Evolutionary conservation across 257 asterid species (phyloP).

Genomic region (Solanum medicagineum): DNA sequence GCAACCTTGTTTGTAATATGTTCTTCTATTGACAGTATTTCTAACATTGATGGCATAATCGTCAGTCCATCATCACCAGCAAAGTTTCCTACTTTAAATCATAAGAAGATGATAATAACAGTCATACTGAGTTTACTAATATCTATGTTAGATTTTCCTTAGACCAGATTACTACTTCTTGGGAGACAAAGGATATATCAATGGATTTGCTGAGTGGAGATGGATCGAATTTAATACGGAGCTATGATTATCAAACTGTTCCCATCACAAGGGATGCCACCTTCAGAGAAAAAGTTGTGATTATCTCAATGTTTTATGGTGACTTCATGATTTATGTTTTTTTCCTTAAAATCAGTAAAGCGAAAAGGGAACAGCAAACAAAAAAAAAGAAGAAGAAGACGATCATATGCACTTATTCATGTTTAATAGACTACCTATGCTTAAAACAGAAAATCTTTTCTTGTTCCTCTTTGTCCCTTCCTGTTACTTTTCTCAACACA

Average conservation of each 20-base stretch:
- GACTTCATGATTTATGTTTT: neutral
- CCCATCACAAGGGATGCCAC: neutral
- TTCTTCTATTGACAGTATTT: neutral
- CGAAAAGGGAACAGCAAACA: neutral
- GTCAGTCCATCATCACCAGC: neutral
- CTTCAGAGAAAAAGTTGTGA: neutral
- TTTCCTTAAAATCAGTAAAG: neutral
- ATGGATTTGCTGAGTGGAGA: neutral
- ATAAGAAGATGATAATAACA: neutral
- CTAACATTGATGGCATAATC: neutral
- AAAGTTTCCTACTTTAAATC: neutral
- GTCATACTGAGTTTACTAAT: neutral
- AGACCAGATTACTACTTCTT: neutral
- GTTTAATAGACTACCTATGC: neutral
- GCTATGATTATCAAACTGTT: neutral
- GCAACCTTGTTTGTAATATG: neutral
- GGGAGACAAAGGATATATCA: neutral
- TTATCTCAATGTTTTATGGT: neutral
- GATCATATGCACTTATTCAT: neutral
- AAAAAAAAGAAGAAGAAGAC: neutral
- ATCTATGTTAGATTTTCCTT: neutral
- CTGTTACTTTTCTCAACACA: neutral
- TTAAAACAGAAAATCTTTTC: neutral
- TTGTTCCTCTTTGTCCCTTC: neutral
- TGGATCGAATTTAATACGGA: neutral